Evolutionary conservation across 2,329 filamentous ascomycete species (phyloP), one percentile per base, ranked within the genome.

Genomic region (Calycina marina): DNA sequence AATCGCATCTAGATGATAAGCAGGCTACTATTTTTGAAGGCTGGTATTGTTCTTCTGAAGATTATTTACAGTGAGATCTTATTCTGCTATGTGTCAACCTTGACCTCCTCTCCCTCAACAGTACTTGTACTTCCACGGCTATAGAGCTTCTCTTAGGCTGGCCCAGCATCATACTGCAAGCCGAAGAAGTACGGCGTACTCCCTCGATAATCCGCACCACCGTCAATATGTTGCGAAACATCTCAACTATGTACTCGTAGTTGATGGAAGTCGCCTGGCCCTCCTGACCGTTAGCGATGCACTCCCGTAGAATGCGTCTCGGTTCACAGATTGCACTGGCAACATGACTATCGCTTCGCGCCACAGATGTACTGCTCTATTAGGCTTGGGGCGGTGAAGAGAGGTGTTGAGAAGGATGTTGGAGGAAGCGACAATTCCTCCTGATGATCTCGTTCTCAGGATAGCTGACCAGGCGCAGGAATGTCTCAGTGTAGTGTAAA

Each of bases 401-500:
- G n/a, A n/a, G n/a, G n/a, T 8, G 20, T 9, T 8, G 3, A 8
- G 20, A 32, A 0, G 86, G 86, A 1, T 81, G 75, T 54, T 96
- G 88, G 14, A 96, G 65, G 50, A 96, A 94, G 6, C 88, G 82
- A 56, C 88, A 94, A 47, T 96, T 94, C 37, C 82, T 68, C 6
- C 84, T 85, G 5, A 93, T 61, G 39, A 93, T 90, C 53, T 93
- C 86, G 46, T 83, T 72, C 40, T 75, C 77, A 37, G 72, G 83
- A 55, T 94, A 96, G 11, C 86, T 86, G 0, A 86, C 93, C 34
- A 96, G 62, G 18, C 84, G 78, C 53, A 93, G 82, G 48, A 96
- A 94, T 43, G 86, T 86, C 43, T 93, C 84, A 1, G 86, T 93
- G 40, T 85, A 88, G n/a, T n/a, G 53, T 94, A 94, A 15, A 94